Base-by-base conservation (phyloP, 2,329 filamentous ascomycete species). In the Botrytis squamosa region DNA sequence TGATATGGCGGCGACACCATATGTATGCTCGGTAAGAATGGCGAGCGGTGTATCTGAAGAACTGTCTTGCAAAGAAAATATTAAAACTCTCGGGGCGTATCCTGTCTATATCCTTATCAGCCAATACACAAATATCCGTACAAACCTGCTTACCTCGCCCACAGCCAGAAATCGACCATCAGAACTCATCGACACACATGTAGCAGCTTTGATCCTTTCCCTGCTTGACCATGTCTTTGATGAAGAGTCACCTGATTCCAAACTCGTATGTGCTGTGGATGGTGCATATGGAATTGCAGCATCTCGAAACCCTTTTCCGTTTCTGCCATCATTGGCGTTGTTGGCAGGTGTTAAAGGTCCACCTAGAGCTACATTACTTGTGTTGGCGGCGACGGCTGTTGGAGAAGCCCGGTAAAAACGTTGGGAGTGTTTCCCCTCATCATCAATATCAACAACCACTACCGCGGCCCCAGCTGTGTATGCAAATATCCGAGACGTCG, bases 391-490 rank as follows among this genome's bases (percentile, higher is more conserved):
- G 59, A 92, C 82, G 9, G 93, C 92, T 36, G 90, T 90, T 18
- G 95, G 94, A 46, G 93, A 89, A 59, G 95, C 96, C 80, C 94
- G 90, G 84, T 93, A 98, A 85, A 98, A 98, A 74, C 94, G 91
- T 82, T 98, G 95, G 1, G 88, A 88, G 79, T 82, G 91, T 83
- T 74, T 85, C 82, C 75, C 87, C 80, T 92, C 86, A 70, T 90
- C 88, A 76, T 93, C 89, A 70, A 98, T 86, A 77, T 93, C 91
- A 12, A 95, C 93, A 29, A 98, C 89, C 0, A 99, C 93, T n/a
- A 94, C 95, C 62, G 95, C 94, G 16, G 94, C 96, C 72, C 96
- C 96, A 14, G 96, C 95, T 76, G 94, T 95, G 82, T 97, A 96
- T 72, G 94, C 94, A 83, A 98, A 97, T 69, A 86, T 86, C 73